These are phyloP conservation scores for Azolla pinnata DNA, from an alignment of 75 land plant genomes.

Conservation along the genomic window DNA sequence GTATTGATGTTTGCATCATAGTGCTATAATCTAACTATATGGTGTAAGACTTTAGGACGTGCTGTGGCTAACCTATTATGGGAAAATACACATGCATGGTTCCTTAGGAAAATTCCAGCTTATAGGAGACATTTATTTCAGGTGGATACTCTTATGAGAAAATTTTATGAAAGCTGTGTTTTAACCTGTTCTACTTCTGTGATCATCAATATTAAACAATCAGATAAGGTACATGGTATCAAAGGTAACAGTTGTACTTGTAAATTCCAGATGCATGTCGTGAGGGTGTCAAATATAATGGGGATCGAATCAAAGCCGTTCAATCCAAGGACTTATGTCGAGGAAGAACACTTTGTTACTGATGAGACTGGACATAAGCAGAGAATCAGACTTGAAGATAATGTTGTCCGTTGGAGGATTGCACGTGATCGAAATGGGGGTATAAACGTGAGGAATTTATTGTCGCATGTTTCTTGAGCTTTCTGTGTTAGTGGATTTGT, in stretches of 20 bases:
- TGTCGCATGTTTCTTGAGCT: background rate
- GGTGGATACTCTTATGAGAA: too few relatives aligned
- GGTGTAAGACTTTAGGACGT: too few relatives aligned
- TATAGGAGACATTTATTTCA: too few relatives aligned
- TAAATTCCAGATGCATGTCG: slow-evolving; percentile 71
- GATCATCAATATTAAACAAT: too few relatives aligned
- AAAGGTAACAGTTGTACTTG: background rate
- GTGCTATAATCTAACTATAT: too few relatives aligned
- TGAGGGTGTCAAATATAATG: slow-evolving; percentile 93
- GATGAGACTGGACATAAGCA: slow-evolving; percentile 85
- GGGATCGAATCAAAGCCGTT: slow-evolving; percentile 90
- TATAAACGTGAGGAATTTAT: slow-evolving; percentile 40
- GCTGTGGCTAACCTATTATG: too few relatives aligned
- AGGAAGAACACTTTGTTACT: slow-evolving; percentile 73
- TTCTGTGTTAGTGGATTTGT: too few relatives aligned
- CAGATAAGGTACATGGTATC: background rate
- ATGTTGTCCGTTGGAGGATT: slow-evolving; percentile 87
- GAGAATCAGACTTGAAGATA: slow-evolving; percentile 83
- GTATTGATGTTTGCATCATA: too few relatives aligned
- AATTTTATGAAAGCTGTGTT: too few relatives aligned
- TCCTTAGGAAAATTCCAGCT: too few relatives aligned
- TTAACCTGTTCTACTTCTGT: too few relatives aligned
- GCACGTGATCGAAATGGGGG: slow-evolving; percentile 64
- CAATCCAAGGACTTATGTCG: slow-evolving; percentile 92
- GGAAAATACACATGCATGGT: too few relatives aligned